phyloP scores from a whole-genome alignment of 1,284 basidiomycete species.

The Microbotryum scabiosae region DNA sequence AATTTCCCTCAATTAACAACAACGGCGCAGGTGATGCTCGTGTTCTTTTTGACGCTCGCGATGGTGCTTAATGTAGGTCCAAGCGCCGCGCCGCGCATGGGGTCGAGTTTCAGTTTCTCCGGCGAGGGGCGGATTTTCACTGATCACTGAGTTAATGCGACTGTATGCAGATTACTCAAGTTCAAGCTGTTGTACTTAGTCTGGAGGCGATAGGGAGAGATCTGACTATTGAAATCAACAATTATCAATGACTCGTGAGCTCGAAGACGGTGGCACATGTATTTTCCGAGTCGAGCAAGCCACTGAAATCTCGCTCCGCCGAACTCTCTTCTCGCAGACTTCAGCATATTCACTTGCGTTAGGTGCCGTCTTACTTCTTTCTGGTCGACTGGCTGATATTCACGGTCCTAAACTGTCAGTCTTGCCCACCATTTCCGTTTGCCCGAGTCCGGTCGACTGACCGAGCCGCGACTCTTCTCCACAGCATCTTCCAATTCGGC shows the following conservation, averaged over 20 bases:
- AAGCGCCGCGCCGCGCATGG: too few relatives aligned
- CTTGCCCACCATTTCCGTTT: constrained; percentile 3
- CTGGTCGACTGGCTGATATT: constrained; percentile 62
- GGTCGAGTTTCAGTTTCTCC: too few relatives aligned
- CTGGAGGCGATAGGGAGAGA: constrained; percentile 8
- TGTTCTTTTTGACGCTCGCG: constrained; percentile 5
- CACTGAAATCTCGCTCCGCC: too few relatives aligned
- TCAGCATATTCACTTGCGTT: constrained; percentile 27
- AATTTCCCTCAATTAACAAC: neutral
- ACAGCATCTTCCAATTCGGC: constrained; percentile 30
- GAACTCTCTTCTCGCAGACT: neutral
- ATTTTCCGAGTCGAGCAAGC: too few relatives aligned
- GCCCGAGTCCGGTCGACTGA: neutral
- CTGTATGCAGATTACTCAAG: constrained; percentile 15
- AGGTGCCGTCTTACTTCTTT: constrained; percentile 50
- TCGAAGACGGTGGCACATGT: too few relatives aligned
- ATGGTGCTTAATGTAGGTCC: constrained; percentile 22
- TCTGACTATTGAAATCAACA: constrained; percentile 7
- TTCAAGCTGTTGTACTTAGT: constrained; percentile 9
- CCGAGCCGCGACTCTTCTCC: neutral
- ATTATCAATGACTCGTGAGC: constrained; percentile 13
- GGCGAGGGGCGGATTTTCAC: too few relatives aligned
- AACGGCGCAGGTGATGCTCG: constrained; percentile 4
- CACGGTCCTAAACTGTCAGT: constrained; percentile 53
- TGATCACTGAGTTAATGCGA: too few relatives aligned